These are phyloP conservation scores for Zelopaecilomyces penicillatus DNA, from an alignment of 2,329 filamentous ascomycete genomes.

Conservation along the genomic window DNA sequence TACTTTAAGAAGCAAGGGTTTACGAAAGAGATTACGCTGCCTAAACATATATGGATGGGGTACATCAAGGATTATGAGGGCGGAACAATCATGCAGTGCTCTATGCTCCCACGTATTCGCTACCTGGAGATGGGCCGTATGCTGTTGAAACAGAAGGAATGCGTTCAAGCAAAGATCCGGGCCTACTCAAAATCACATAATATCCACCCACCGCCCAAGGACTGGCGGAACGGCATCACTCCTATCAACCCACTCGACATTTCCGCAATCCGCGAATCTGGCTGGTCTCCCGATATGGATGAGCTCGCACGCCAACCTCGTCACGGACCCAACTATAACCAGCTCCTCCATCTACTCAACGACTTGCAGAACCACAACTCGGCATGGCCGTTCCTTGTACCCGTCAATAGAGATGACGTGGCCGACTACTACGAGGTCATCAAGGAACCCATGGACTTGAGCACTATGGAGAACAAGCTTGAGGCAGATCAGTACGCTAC, in stretches of 20 bases:
- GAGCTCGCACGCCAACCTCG: conserved; percentile 89
- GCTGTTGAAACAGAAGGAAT: conserved; percentile 95
- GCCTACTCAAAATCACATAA: conserved; percentile 84
- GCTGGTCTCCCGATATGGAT: conserved; percentile 98
- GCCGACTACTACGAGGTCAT: conserved; percentile 99
- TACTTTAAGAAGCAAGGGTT: conserved; percentile 99
- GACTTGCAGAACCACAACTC: conserved; percentile 90
- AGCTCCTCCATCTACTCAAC: conserved; percentile 84
- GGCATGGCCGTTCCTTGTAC: conserved; percentile 89
- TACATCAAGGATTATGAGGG: conserved; percentile 99
- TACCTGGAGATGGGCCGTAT: conserved; percentile 91
- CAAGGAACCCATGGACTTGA: conserved; percentile 93
- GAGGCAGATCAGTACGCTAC: conserved; percentile 87
- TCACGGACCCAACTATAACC: conserved; percentile 93
- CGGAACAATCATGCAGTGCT: conserved; percentile 98
- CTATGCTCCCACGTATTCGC: conserved; percentile 88
- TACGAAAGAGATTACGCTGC: conserved; percentile 94
- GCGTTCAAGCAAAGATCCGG: conserved; percentile 88
- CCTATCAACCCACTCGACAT: conserved; percentile 81
- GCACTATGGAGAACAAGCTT: conserved; percentile 91
- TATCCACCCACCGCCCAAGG: conserved; percentile 73
- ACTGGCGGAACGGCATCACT: conserved; percentile 69
- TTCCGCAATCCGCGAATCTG: conserved; percentile 79
- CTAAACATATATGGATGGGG: conserved; percentile 91
- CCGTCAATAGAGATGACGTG: conserved; percentile 92